Percentiles rank a stretch among this genome's conserved stretches.
These are phyloP conservation scores for Tremella fuciformis DNA, from an alignment of 768 basidiomycete species.

Conservation along the genomic window DNA sequence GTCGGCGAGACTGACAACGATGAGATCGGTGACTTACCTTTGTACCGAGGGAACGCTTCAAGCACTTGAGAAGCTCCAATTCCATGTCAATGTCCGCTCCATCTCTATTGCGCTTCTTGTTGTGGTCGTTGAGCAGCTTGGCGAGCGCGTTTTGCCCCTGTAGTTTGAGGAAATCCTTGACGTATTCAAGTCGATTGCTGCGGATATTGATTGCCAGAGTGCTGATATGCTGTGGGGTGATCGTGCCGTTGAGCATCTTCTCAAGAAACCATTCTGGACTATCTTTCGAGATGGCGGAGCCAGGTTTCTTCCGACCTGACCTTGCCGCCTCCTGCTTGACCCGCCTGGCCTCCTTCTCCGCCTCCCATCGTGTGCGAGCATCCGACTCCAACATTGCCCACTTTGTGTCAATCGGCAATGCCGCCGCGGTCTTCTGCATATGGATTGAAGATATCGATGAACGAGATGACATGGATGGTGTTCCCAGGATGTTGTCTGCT, in stretches of 20 bases:
- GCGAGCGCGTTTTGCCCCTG: conserved; percentile 42
- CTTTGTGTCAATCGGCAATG: conserved; percentile 73
- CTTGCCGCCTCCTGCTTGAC: conserved; percentile 60
- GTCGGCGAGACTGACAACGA: no score
- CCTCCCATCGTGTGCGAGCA: conserved; percentile 71
- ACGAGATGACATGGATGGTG: conserved; percentile 24
- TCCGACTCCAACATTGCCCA: conserved; percentile 86
- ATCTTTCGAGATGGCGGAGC: conserved; percentile 59
- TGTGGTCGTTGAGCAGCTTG: conserved; percentile 31
- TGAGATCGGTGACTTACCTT: conserved; percentile 33
- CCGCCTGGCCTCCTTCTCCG: conserved; percentile 52
- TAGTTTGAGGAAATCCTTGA: conserved; percentile 7
- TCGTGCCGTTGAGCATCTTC: conserved; percentile 80
- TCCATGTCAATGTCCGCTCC: conserved; percentile 71
- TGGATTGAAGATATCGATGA: conserved; percentile 16
- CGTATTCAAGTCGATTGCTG: conserved; percentile 74
- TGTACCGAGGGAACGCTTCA: conserved; percentile 76
- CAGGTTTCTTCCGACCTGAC: conserved; percentile 48
- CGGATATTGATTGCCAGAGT: conserved; percentile 71
- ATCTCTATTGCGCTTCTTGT: conserved; percentile 51
- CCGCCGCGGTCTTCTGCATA: conserved; percentile 35
- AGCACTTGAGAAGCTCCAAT: conserved; percentile 81
- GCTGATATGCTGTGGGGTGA: conserved; percentile 74
- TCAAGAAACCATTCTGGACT: conserved; percentile 91
- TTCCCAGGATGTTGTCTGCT: conserved; percentile 13